Base-by-base conservation (phyloP, 495 filamentous ascomycete genomes). In the Penicillium atrosanguineum region DNA sequence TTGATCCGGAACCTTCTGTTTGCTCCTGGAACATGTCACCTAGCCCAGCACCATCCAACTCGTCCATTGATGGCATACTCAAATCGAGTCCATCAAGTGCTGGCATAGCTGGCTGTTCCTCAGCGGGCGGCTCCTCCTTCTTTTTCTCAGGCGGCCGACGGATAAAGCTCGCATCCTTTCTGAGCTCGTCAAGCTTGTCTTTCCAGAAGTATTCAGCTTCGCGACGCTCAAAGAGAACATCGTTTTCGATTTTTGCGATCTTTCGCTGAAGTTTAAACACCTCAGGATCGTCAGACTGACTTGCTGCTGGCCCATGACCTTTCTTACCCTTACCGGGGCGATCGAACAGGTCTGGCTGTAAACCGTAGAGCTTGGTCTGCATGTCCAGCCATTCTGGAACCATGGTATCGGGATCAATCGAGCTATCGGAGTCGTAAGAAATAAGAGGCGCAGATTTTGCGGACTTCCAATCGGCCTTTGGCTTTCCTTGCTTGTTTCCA, bases 171-270 rank as follows among this genome's bases (percentile, higher is more conserved):
- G 68, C 73, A 46, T 83, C 79, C 57, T 81, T 80, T 53, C 87
- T 82, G 14, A 96, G 69, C n/a, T 80, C 77, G 37, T 87, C 83
- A 14, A 81, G 79, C 59, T 83, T 83, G 1, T 75, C 68, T 48
- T 74, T 78, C 94, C 94, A 98, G 54, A 83, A 67, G 26, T 79
- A 77, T 41, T 95, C 84, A 1, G 91, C 92, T 52, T 88, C 77
- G 44, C 80, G 76, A 47, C 82, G 79, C 62, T 98, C 92, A 62
- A 97, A 95, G 8, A 98, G 72, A 2, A 94, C 79, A 62, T 98
- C 94, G 11, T 84, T 84, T 58, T 91, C 87, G 29, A 97, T 88
- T 39, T 80, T 81, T 9, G 83, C 79, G 18, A 96, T 74, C 63
- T 90, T 93, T 12, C 82, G 76, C 31, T 84, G 77, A 2, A 95